Percentiles rank a stretch among this genome's conserved stretches.
phyloP scores from a whole-genome alignment of 257 asterid genomes.

The Jasminum sambac region DNA sequence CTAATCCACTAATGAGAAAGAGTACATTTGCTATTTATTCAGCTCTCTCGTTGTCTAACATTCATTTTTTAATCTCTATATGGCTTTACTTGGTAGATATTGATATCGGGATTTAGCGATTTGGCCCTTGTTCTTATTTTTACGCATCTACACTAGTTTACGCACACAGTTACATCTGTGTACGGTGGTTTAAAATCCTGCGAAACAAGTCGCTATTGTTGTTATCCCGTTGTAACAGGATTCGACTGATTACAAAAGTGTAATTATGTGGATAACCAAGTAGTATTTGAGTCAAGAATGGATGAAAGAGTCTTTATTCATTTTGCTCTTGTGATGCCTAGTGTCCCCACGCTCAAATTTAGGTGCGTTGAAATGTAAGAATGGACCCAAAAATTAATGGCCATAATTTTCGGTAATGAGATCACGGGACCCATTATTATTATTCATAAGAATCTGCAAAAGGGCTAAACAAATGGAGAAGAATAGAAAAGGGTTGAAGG shows the following conservation, averaged over 20 bases:
- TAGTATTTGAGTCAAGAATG: too few relatives aligned
- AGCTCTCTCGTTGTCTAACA: neutral
- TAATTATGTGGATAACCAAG: too few relatives aligned
- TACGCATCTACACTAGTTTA: too few relatives aligned
- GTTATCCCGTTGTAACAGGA: too few relatives aligned
- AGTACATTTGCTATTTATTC: neutral
- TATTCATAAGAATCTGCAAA: constrained; percentile 4
- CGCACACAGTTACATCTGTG: too few relatives aligned
- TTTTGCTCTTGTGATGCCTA: neutral
- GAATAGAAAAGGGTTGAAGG: neutral
- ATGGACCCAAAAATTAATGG: constrained; percentile 7
- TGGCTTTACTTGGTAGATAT: too few relatives aligned
- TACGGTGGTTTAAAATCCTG: too few relatives aligned
- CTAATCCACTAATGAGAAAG: constrained; percentile 4
- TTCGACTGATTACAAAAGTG: too few relatives aligned
- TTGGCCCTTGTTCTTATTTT: too few relatives aligned
- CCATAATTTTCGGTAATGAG: neutral
- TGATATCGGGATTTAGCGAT: too few relatives aligned
- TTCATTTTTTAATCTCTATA: neutral
- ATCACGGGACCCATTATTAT: neutral
- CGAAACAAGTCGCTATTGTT: too few relatives aligned
- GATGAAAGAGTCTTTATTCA: too few relatives aligned
- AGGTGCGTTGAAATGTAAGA: neutral
- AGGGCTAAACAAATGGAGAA: neutral
- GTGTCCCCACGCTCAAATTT: neutral